Base-by-base conservation (phyloP, 345 rosid genomes). In the Raphanus raphanistrum region DNA sequence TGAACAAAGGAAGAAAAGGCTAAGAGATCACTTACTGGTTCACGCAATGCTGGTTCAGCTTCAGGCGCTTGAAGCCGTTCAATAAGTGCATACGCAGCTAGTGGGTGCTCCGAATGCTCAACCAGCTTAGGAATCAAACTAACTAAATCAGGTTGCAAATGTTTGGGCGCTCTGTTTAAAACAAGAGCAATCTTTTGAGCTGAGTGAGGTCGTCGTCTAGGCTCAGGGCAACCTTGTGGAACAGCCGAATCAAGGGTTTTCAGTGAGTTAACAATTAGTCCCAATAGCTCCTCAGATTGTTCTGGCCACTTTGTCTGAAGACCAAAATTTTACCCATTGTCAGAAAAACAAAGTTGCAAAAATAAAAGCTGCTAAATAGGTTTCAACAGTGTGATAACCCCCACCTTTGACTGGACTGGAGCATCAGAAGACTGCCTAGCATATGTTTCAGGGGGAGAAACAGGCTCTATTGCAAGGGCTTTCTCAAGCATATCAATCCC, bases 261-360 rank as follows among this genome's bases (percentile, higher is more conserved):
- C 76, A 96, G 86, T 66, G 98, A 96, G 83, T 96, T 91, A 12
- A 96, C 93, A 80, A 96, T 96, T 87, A 96, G 84, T 79, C 98
- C 97, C 68, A 96, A 76, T 33, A 96, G 93, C 88, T 96, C 99
- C 88, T 91, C 99, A 32, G 97, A 96, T 84, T 96, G 98, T 84
- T 96, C 98, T 1, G 97, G 96, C 97, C 98, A 91, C 86, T 93
- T 93, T 45, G 98, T 87, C 99, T 96, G 90, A 67, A 79, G 72
- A 84, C 68, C 70, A 35, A 80, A 25, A 29, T 70, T 43, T 73
- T 26, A 50, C 57, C 79, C 29, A 41, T 31, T 52, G 69, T 71
- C 70, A 81, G 76, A 57, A 76, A 38, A 75, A 66, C 17, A 71
- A 55, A 0, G 50, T 41, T 59, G 58, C 25, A 61, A 57, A 16